Evolutionary conservation across 176 grass and related monocot genomes (phyloP).

Genomic region (Calamus simplicifolius): DNA sequence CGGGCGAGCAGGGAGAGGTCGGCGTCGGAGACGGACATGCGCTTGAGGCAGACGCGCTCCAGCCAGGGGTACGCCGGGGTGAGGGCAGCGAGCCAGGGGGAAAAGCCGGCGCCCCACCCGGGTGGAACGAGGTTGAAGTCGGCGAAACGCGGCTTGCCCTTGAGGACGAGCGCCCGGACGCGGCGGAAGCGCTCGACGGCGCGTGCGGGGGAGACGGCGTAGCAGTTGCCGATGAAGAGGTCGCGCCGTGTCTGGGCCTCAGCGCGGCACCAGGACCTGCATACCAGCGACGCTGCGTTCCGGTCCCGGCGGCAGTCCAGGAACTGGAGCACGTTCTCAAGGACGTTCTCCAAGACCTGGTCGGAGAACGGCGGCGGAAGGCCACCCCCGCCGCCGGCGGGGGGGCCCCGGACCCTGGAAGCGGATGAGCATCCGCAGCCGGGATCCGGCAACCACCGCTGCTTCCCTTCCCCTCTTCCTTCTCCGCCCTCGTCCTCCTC

Average conservation of each 20-base stretch:
- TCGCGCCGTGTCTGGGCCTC: conserved; percentile 58
- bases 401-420: conserved; percentile 56
- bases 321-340: conserved; percentile 96
- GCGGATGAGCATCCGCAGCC: conserved; percentile 20
- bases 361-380: conserved; percentile 51
- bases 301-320: conserved; percentile 52
- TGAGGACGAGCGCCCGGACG: conserved; percentile 55
- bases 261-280: conserved; percentile 68
- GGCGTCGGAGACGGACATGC: conserved; percentile 68
- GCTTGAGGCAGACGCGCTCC: conserved; percentile 63
- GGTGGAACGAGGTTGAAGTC: conserved; percentile 81
- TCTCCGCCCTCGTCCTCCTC: conserved; percentile 9
- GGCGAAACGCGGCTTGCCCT: conserved; percentile 75
- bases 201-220: conserved; percentile 54
- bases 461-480: conserved; percentile 15
- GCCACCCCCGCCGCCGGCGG: conserved; percentile 10
- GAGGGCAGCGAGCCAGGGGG: conserved; percentile 50
- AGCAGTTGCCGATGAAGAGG: conserved; percentile 74
- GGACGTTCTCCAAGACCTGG: conserved; percentile 88
- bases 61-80: conserved; percentile 32
- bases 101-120: conserved; percentile 69
- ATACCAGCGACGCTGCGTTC: conserved; percentile 68
- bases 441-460: not conserved
- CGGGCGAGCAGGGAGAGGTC: conserved; percentile 60
- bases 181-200: conserved; percentile 55